Evolutionary conservation across 2,329 filamentous ascomycete genomes (phyloP).

Genomic region (Seiridium unicorne): DNA sequence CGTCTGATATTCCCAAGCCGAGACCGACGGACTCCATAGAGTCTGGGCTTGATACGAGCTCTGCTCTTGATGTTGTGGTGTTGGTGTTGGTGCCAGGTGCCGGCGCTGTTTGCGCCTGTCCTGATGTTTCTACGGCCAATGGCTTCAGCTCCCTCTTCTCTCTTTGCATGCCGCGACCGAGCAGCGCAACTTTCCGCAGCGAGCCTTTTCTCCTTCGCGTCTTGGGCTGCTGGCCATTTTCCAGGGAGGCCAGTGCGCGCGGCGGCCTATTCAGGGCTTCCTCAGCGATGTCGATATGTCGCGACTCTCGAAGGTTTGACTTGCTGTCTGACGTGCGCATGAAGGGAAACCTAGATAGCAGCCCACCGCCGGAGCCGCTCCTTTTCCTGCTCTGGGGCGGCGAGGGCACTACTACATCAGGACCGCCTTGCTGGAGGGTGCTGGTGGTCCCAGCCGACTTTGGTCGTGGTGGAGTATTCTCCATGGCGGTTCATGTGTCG

Average conservation of each 20-base stretch:
- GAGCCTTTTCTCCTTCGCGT: slow-evolving; percentile 78
- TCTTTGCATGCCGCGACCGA: slow-evolving; percentile 69
- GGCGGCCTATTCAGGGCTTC: slow-evolving; percentile 20
- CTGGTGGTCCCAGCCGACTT: slow-evolving; percentile 10
- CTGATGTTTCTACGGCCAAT: slow-evolving; percentile 35
- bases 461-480: slow-evolving; percentile 22
- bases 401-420: background rate
- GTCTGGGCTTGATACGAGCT: background rate
- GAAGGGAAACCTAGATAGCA: slow-evolving; percentile 70
- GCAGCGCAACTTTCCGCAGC: slow-evolving; percentile 79
- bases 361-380: slow-evolving; percentile 57
- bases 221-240: slow-evolving; percentile 38
- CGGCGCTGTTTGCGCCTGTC: slow-evolving; percentile 16
- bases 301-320: slow-evolving; percentile 24
- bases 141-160: slow-evolving; percentile 54
- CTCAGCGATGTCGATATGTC: slow-evolving; percentile 19
- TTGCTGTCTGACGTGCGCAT: slow-evolving; percentile 44
- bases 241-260: slow-evolving; percentile 32
- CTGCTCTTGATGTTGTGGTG: background rate
- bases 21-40: slow-evolving; percentile 21
- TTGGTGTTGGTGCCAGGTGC: slow-evolving; percentile 10
- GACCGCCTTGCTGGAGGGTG: background rate
- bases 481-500: slow-evolving; percentile 19
- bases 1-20: slow-evolving; percentile 47
- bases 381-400: slow-evolving; percentile 40